These are phyloP conservation scores for Globisporangium spinosum DNA, from an alignment of 352 stramenopile genomes.

Conservation along the genomic window DNA sequence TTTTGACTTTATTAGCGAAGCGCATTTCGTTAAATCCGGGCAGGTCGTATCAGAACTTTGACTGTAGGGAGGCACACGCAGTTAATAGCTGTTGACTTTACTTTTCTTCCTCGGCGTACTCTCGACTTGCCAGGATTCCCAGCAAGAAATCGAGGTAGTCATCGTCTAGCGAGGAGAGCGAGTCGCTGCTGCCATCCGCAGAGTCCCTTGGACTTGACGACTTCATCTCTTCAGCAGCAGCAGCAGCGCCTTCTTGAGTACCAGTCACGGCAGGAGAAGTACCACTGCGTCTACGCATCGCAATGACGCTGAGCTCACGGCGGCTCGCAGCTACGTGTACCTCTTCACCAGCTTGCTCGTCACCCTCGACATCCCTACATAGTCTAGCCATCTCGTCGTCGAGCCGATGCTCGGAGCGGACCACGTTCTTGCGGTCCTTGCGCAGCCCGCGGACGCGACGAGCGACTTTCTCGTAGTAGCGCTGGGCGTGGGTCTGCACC, in stretches of 20 bases:
- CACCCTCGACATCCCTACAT: background rate
- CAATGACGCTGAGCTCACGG: background rate
- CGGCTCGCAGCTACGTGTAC: background rate
- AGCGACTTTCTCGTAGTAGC: conserved; percentile 12
- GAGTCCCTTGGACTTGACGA: background rate
- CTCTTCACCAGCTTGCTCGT: background rate
- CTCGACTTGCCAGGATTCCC: background rate
- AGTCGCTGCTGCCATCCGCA: background rate
- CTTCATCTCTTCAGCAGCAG: background rate
- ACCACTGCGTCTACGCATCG: background rate
- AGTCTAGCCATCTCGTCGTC: conserved; percentile 25
- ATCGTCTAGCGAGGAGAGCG: background rate
- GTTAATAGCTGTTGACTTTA: background rate
- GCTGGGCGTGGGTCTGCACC: conserved; percentile 21
- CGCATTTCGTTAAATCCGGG: too few species aligned
- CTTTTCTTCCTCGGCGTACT: background rate
- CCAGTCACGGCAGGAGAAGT: background rate
- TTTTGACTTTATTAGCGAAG: background rate
- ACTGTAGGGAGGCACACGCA: background rate
- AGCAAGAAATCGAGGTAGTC: background rate
- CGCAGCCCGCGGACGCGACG: conserved; percentile 49
- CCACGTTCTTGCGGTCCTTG: conserved; percentile 50
- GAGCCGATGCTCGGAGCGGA: conserved; percentile 45
- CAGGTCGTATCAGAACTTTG: background rate
- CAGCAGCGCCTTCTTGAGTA: background rate